phyloP scores from a whole-genome alignment of 805 yeast species.

The Candida michaelii region DNA sequence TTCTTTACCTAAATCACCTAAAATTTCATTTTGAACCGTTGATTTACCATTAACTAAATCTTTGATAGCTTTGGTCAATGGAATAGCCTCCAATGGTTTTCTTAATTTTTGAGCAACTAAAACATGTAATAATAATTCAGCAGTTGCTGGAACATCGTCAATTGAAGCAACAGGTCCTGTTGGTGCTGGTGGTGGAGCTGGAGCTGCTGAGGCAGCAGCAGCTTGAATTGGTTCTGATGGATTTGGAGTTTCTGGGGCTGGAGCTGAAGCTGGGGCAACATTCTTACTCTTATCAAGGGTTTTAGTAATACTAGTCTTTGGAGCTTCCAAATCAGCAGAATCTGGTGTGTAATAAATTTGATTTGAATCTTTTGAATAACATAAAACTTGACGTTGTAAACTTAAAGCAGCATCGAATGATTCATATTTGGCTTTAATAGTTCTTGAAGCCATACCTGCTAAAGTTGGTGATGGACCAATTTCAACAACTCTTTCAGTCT shows the following conservation, averaged over 20 bases:
- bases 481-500: conserved; percentile 96
- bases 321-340: conserved; percentile 50
- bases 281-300: conserved; percentile 3
- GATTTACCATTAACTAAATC: conserved; percentile 98
- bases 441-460: conserved; percentile 98
- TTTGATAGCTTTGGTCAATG: conserved; percentile 90
- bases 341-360: conserved; percentile 94
- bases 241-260: conserved; percentile 31
- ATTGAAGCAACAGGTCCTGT: conserved; percentile 81
- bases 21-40: conserved; percentile 96
- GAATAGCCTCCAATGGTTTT: conserved; percentile 81
- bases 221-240: conserved; percentile 54
- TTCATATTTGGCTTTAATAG: conserved; percentile 92
- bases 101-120: conserved; percentile 94
- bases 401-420: conserved; percentile 97
- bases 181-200: conserved; percentile 65
- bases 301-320: conserved; percentile 16
- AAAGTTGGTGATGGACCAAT: conserved; percentile 98
- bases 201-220: conserved; percentile 55
- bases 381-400: conserved; percentile 87
- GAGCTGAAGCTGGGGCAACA: conserved; percentile 13
- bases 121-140: conserved; percentile 77
- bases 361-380: conserved; percentile 94
- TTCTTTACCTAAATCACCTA: conserved; percentile 98
- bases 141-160: conserved; percentile 88